phyloP scores from a whole-genome alignment of 2,329 filamentous ascomycete genomes.

The Neopestalotiopsis rosae region DNA sequence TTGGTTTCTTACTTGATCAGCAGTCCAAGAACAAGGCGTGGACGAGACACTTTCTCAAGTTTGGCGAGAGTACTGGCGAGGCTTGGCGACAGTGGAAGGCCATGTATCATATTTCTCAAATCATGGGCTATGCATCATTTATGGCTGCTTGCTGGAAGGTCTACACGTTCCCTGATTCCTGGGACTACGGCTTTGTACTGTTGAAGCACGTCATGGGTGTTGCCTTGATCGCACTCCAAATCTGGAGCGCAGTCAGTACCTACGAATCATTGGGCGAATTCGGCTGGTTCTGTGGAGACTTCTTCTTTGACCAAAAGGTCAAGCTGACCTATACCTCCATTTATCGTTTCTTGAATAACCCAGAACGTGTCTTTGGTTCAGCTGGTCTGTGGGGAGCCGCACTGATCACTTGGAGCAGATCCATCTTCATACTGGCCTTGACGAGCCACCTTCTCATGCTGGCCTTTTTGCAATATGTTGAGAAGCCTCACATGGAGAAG shows the following conservation, averaged over 20 bases:
- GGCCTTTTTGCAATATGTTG: slow-evolving; percentile 88
- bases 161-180: slow-evolving; percentile 86
- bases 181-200: slow-evolving; percentile 83
- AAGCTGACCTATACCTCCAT: slow-evolving; percentile 97
- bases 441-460: slow-evolving; percentile 85
- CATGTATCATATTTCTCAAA: slow-evolving; percentile 90
- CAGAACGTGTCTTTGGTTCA: slow-evolving; percentile 89
- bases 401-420: slow-evolving; percentile 87
- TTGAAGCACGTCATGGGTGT: slow-evolving; percentile 86
- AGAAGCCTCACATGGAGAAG: slow-evolving; percentile 98
- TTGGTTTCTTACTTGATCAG: slow-evolving; percentile 82
- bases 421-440: slow-evolving; percentile 86
- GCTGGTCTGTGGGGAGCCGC: slow-evolving; percentile 96
- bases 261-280: slow-evolving; percentile 97
- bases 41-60: slow-evolving; percentile 98
- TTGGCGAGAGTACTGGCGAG: slow-evolving; percentile 86
- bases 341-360: slow-evolving; percentile 97
- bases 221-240: slow-evolving; percentile 81
- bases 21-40: slow-evolving; percentile 93
- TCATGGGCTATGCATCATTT: slow-evolving; percentile 88
- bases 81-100: slow-evolving; percentile 99
- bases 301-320: slow-evolving; percentile 90
- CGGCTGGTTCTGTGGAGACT: slow-evolving; percentile 98
- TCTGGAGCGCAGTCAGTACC: slow-evolving; percentile 92
- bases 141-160: slow-evolving; percentile 94